Evolutionary conservation across 768 basidiomycete species (phyloP), one percentile per base, ranked within the genome.

Genomic region (Hemileccinum rubropunctum): DNA sequence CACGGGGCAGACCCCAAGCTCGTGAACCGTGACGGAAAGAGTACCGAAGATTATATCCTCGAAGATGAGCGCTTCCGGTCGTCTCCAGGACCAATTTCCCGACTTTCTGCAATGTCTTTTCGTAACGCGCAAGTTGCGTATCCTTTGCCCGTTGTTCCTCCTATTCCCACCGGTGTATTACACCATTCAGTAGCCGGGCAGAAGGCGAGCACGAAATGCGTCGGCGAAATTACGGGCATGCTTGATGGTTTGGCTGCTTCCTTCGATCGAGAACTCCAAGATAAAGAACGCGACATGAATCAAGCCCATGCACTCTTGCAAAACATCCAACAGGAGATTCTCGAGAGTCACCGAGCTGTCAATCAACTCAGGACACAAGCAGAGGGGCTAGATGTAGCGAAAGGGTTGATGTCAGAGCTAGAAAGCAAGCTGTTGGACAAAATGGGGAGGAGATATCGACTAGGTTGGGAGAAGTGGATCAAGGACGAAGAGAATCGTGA

Each of bases 51-150:
- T 66, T 99, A 98, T 63, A 98, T 99, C 56, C 78, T 99, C 32
- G 97, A 99, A 67, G 97, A 99, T 65, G 97, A 98, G 68, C 83
- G 95, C 42, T 98, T 98, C 73, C 81, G 95, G 34, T 89, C 91
- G 1, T 95, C 93, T 7, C 95, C 95, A 3, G 80, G 83, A 0
- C 85, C 91, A 7, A 79, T 83, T 12, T 84, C 89, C 9, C 80
- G 88, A 42, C 70, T 76, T 18, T 65, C 76, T 21, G 70, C 78
- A 17, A 86, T 89, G 84, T 84, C 86, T 10, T 88, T 81, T 67
- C 80, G 89, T 47, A 86, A 85, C 52, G 75, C 81, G 0, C 86
- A 88, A 49, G 82, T 76, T 6, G 61, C 73, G 5, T 68, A 69
- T 53, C 71, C 76, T 4, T 61, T 73, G 14, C 52, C 71, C 2